A percentile compares a stretch with the other conserved stretches of the same genome.
These are phyloP conservation scores for Pichia phayaonensis DNA, from an alignment of 805 yeast genomes.

Conservation along the genomic window DNA sequence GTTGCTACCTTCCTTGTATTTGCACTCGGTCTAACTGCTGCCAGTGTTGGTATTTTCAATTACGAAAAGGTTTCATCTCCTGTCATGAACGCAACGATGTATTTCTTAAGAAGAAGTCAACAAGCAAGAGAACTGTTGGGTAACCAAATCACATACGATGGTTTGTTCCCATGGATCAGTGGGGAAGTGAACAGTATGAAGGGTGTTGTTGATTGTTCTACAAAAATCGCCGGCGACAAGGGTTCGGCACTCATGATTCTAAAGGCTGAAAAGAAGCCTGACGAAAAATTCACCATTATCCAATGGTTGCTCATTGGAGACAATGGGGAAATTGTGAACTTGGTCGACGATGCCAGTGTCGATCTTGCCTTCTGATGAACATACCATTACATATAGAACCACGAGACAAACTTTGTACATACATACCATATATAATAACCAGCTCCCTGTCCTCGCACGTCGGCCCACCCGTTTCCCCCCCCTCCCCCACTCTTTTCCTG, in stretches of 20 bases:
- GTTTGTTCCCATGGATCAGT: slow-evolving; percentile 79
- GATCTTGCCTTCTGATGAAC: slow-evolving; percentile 15
- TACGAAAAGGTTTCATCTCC: slow-evolving; percentile 92
- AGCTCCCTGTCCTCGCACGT: too few species aligned
- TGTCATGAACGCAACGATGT: slow-evolving; percentile 76
- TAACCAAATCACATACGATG: slow-evolving; percentile 62
- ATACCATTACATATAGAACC: too few species aligned
- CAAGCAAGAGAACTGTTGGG: slow-evolving; percentile 61
- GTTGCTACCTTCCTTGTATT: slow-evolving; percentile 44
- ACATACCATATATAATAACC: too few species aligned
- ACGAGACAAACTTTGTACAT: neutral
- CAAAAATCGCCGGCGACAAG: slow-evolving; percentile 62
- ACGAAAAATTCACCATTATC: slow-evolving; percentile 49
- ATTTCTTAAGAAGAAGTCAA: slow-evolving; percentile 71
- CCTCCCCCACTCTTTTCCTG: too few species aligned
- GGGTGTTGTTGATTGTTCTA: slow-evolving; percentile 70
- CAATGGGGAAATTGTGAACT: slow-evolving; percentile 34
- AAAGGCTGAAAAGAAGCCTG: slow-evolving; percentile 53
- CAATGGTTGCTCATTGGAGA: slow-evolving; percentile 56
- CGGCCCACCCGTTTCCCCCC: too few species aligned
- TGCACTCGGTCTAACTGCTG: slow-evolving; percentile 42
- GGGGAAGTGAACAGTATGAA: slow-evolving; percentile 80
- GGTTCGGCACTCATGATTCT: slow-evolving; percentile 49
- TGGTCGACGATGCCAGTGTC: slow-evolving; percentile 40
- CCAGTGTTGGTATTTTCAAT: slow-evolving; percentile 69